A percentile compares a stretch with the other conserved stretches of the same genome.
phyloP scores from a whole-genome alignment of 371 early-diverging fungal genomes.

The Saksenaea oblongispora region DNA sequence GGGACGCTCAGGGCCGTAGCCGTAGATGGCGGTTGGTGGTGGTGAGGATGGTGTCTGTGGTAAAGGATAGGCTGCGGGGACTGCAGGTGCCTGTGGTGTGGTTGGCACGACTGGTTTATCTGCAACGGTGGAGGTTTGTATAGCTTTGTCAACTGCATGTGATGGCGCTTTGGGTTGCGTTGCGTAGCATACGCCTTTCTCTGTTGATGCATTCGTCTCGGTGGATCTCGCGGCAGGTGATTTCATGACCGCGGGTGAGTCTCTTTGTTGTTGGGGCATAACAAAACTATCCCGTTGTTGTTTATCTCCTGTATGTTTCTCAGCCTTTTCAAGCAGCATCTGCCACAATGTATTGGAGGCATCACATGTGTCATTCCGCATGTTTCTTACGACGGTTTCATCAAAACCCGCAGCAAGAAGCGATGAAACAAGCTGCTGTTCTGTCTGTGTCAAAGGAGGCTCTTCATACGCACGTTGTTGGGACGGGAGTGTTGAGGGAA shows the following conservation, averaged over 20 bases:
- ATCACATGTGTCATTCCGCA: conserved; percentile 68
- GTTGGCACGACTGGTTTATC: background rate
- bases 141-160: conserved; percentile 4
- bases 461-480: conserved; percentile 18
- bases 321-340: conserved; percentile 55
- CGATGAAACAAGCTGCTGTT: conserved; percentile 50
- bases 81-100: background rate
- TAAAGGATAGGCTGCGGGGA: conserved; percentile 18
- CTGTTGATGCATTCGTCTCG: background rate
- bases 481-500: conserved; percentile 17
- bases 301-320: conserved; percentile 15
- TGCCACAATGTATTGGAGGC: conserved; percentile 75
- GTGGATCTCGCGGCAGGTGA: background rate
- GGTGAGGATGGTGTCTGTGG: conserved; percentile 6
- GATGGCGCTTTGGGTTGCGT: background rate
- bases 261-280: conserved; percentile 6
- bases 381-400: conserved; percentile 57
- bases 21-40: conserved; percentile 15
- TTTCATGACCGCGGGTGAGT: background rate
- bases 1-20: conserved; percentile 23
- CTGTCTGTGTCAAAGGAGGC: conserved; percentile 40
- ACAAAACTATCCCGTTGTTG: background rate
- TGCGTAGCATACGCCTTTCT: background rate
- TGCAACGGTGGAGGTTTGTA: conserved; percentile 2
- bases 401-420: conserved; percentile 70